A percentile compares a stretch with the other conserved stretches of the same genome.
Evolutionary conservation across 805 yeast species (phyloP).

Genomic region (Nakazawaea holstii): DNA sequence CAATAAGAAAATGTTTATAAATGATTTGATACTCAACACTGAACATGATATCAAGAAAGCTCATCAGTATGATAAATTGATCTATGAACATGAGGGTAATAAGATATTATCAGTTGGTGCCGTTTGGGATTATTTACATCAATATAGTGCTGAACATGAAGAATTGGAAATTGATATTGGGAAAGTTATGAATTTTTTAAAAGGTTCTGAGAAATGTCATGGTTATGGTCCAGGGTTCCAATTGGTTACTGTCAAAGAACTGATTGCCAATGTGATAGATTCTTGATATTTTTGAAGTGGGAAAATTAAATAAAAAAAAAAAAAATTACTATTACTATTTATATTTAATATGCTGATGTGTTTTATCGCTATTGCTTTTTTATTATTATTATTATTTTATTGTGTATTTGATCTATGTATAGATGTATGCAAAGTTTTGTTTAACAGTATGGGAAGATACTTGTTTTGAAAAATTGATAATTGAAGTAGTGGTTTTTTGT

Average conservation of each 20-base stretch:
- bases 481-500: too few species aligned
- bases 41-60: conserved; percentile 2
- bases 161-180: conserved; percentile 47
- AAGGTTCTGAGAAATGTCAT: conserved; percentile 71
- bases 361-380: not conserved
- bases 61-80: conserved; percentile 11
- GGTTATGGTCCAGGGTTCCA: conserved; percentile 74
- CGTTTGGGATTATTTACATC: conserved; percentile 73
- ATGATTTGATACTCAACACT: not conserved
- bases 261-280: conserved; percentile 17
- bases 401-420: too few species aligned
- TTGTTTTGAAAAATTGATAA: too few species aligned
- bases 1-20: conserved; percentile 11
- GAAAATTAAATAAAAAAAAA: too few species aligned
- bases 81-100: conserved; percentile 29
- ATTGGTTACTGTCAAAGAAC: conserved; percentile 34
- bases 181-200: conserved; percentile 51
- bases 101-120: conserved; percentile 68
- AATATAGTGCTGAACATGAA: conserved; percentile 41
- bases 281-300: too few species aligned
- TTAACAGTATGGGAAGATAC: not conserved
- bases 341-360: not conserved
- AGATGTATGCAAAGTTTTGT: not conserved
- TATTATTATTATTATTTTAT: too few species aligned
- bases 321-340: too few species aligned